Base-by-base conservation (phyloP, 2,329 filamentous ascomycete genomes). In the Claviceps humidiphila region DNA sequence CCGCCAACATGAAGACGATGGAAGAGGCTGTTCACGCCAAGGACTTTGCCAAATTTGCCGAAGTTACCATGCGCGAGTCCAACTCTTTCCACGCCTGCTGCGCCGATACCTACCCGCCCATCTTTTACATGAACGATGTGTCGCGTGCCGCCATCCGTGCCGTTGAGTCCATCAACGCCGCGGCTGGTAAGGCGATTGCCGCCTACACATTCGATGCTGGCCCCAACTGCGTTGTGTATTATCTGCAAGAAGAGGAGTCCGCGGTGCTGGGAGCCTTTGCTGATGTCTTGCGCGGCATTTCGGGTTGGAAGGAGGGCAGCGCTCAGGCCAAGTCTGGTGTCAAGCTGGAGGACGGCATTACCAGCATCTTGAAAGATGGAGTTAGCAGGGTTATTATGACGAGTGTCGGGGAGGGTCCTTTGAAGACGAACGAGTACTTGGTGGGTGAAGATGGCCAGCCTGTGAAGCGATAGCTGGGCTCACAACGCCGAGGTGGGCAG, bases 161-260 rank as follows among this genome's bases (percentile, higher is more conserved):
- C 16, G 90, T 96, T 34, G 89, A 98, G 72, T 78, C 83, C 59
- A 87, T 97, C 71, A 98, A 98, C 65, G 76, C 76, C 51, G 77
- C 78, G 24, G 88, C 86, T 4, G 89, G 88, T 51, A 84, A 82
- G 71, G 83, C 80, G 0, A 78, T 97, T 17, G 89, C 88, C 3
- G 93, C 93, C 3, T 98, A 98, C 69, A 98, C 93, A 0, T 98
- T 97, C 63, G 93, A 98, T 65, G 93, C 93, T 0, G 93, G 93
- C 50, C 93, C 93, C 51, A 98, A 98, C 70, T 89, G 89, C 42
- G 94, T 98, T 49, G 82, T 98, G 49, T 98, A 98, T 75, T 97
- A 95, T 65, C 78, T 90, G 42, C 86, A 90, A 64, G 77, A 90
- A 73, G 80, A 95, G 59, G 77, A 82, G 56, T 76, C 77, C 43